phyloP scores from a whole-genome alignment of 2,329 filamentous ascomycete genomes.

The Orbilia oligospora region DNA sequence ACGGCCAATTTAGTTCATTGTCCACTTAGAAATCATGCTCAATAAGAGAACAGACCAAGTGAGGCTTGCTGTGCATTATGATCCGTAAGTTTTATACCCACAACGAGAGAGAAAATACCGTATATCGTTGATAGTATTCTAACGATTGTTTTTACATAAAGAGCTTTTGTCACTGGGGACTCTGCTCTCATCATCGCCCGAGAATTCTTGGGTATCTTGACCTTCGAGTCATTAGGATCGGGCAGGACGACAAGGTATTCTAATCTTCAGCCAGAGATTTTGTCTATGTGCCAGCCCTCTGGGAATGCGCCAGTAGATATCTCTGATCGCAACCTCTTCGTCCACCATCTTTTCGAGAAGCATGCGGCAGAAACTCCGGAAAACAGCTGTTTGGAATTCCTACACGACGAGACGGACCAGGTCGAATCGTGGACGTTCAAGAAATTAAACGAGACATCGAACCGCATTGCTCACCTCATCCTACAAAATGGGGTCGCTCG shows the following conservation, averaged over 20 bases:
- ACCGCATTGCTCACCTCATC: slow-evolving; percentile 63
- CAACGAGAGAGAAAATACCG: too few relatives aligned
- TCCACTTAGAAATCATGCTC: slow-evolving; percentile 47
- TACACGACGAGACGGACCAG: slow-evolving; percentile 64
- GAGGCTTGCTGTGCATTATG: slow-evolving; percentile 37
- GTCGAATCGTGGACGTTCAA: slow-evolving; percentile 65
- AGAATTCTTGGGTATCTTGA: slow-evolving; percentile 37
- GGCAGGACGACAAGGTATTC: slow-evolving; percentile 19
- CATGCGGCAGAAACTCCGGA: slow-evolving; percentile 65
- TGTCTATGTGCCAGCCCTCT: slow-evolving; percentile 55
- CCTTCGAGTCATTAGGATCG: slow-evolving; percentile 22
- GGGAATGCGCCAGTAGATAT: slow-evolving; percentile 44
- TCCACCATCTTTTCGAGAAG: slow-evolving; percentile 67
- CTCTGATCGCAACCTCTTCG: slow-evolving; percentile 30
- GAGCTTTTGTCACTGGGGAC: slow-evolving; percentile 42
- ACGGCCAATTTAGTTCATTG: slow-evolving; percentile 28
- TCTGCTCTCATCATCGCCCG: slow-evolving; percentile 39
- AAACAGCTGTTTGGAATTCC: slow-evolving; percentile 67
- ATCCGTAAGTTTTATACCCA: slow-evolving; percentile 49
- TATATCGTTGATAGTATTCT: background rate
- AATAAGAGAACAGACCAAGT: slow-evolving; percentile 45
- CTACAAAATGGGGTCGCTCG: slow-evolving; percentile 60
- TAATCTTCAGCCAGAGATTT: slow-evolving; percentile 34
- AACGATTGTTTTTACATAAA: slow-evolving; percentile 10
- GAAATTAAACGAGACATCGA: slow-evolving; percentile 62